Base-by-base conservation (phyloP, 2,329 filamentous ascomycete genomes). In the Daldinia eschscholtzii region DNA sequence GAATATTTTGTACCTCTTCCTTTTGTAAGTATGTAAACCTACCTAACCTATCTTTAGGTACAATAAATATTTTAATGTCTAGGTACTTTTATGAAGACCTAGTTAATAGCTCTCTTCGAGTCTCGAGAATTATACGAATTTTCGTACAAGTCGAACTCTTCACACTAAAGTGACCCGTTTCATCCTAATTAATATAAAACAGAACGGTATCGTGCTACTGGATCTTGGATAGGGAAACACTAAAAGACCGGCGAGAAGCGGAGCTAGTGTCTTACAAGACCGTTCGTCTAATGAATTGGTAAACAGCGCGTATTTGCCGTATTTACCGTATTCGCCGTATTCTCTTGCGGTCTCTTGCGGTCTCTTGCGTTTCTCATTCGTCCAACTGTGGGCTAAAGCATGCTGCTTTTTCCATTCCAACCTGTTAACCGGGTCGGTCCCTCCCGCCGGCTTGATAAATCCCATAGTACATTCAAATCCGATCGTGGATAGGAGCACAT, bases 201-300 rank as follows among this genome's bases (percentile, higher is more conserved):
- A 44, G 18, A 44, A 23, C 15, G 42, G 42, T 15, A 18, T 44
- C 9, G 42, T 44, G 42, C 42, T 56, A 61, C 57, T 41, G 12
- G 15, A 48, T 39, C 28, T 26, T 57, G 35, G 55, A 52, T 59
- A 62, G 46, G 9, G 56, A 65, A 23, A 64, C 62, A 70, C 62
- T 57, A 23, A 53, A 30, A 44, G 42, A 56, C 41, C 12, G 39
- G 37, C 50, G 41, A 59, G 55, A 64, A 37, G 50, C 48, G 50
- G 30, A 30, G 39, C 48, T 57, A 55, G 46, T 30, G 59, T 56
- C 42, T 18, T 61, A 52, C 55, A 56, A 37, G 52, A 57, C 59
- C 57, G 55, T 63, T 50, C 42, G 59, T 55, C 44, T 68, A 62
- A 61, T 63, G 39, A 65, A 50, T 68, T 68, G 57, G 58, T 48